These are phyloP conservation scores for Magnusiomyces suaveolens DNA, from an alignment of 1,139 yeast species.

Conservation along the genomic window DNA sequence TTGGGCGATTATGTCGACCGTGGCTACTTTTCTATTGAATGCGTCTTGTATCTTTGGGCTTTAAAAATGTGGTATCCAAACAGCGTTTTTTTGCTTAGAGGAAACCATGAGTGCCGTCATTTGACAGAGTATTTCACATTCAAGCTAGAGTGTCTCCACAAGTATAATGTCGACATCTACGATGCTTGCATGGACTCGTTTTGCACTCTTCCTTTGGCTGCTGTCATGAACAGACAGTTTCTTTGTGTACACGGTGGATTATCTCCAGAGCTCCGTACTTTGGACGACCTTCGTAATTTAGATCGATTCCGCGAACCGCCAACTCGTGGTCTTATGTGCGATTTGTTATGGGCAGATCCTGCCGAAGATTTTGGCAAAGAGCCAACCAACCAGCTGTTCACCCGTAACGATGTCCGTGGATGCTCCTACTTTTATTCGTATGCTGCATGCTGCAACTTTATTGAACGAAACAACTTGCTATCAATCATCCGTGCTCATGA, in stretches of 20 bases:
- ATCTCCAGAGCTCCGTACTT: conserved; percentile 67
- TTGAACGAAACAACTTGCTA: conserved; percentile 68
- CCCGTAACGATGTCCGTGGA: conserved; percentile 73
- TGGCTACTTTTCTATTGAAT: conserved; percentile 86
- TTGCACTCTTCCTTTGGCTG: conserved; percentile 85
- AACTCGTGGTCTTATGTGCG: conserved; percentile 89
- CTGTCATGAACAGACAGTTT: conserved; percentile 88
- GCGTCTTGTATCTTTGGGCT: conserved; percentile 70
- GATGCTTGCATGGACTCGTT: conserved; percentile 72
- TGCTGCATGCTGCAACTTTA: conserved; percentile 71
- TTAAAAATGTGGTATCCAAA: conserved; percentile 70
- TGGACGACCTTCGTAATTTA: conserved; percentile 59
- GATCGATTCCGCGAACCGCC: conserved; percentile 92
- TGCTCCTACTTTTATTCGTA: conserved; percentile 88
- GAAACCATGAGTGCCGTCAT: conserved; percentile 93
- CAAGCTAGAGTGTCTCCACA: conserved; percentile 82
- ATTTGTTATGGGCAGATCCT: conserved; percentile 94
- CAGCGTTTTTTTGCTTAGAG: conserved; percentile 76
- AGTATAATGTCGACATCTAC: conserved; percentile 60
- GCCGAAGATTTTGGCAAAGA: conserved; percentile 77
- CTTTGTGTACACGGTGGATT: conserved; percentile 98
- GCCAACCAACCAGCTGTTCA: conserved; percentile 46
- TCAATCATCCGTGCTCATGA: conserved; percentile 92
- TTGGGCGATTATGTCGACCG: conserved; percentile 95
- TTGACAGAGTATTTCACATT: conserved; percentile 90